A percentile compares a stretch with the other conserved stretches of the same genome.
phyloP scores from a whole-genome alignment of 192 early-diverging fungal genomes.

The Polychytrium aggregatum region DNA sequence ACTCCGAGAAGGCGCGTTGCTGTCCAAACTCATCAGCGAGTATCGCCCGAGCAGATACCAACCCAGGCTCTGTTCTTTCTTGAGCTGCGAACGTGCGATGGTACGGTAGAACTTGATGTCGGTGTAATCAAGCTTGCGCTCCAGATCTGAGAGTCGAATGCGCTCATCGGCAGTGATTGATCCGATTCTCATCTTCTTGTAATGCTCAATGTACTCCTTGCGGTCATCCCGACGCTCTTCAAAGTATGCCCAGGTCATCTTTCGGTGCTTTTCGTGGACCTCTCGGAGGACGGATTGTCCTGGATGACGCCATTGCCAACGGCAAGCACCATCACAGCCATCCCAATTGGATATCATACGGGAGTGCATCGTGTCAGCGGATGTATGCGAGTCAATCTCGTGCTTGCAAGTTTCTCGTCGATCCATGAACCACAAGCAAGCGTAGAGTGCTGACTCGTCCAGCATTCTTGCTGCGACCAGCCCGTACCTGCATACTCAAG shows the following conservation, averaged over 20 bases:
- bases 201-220: slow-evolving; percentile 61
- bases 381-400: too few species aligned
- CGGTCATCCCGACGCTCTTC: slow-evolving; percentile 74
- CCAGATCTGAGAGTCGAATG: slow-evolving; percentile 49
- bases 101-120: slow-evolving; percentile 83
- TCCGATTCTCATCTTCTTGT: too few species aligned
- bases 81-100: slow-evolving; percentile 55
- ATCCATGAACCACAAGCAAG: too few species aligned
- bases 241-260: slow-evolving; percentile 77
- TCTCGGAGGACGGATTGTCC: slow-evolving; percentile 68
- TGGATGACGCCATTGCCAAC: slow-evolving; percentile 36
- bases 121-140: slow-evolving; percentile 69
- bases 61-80: too few species aligned
- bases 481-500: slow-evolving; percentile 42
- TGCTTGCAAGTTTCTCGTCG: not conserved
- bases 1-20: too few species aligned
- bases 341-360: too few species aligned
- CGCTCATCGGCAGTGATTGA: slow-evolving; percentile 40
- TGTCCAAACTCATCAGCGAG: too few species aligned
- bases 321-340: not conserved
- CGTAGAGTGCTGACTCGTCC: too few species aligned
- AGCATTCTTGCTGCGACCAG: not conserved
- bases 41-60: too few species aligned
- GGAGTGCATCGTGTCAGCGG: too few species aligned
- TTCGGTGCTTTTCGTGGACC: slow-evolving; percentile 73